A percentile compares a stretch with the other conserved stretches of the same genome.
Conservation (phyloP, 331 rosid species). For the Malus hybrid region DNA sequence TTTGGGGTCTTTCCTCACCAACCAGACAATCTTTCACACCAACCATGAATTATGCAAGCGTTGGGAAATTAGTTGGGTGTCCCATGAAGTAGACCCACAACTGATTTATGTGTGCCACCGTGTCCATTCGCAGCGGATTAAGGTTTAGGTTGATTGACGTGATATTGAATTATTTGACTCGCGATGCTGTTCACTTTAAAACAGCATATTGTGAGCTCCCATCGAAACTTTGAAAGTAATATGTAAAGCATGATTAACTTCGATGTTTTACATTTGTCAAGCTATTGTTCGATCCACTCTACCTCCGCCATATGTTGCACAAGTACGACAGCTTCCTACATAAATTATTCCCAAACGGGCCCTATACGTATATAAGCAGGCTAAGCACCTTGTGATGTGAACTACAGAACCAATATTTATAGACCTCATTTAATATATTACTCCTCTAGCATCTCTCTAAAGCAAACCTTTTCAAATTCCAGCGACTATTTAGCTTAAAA, state of each 20-base stretch:
- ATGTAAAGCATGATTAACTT: too few species aligned
- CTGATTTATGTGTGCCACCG: background rate
- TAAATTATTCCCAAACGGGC: too few species aligned
- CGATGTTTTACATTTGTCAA: too few species aligned
- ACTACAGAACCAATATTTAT: background rate
- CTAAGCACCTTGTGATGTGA: background rate
- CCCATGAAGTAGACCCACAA: background rate
- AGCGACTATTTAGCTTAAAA: background rate
- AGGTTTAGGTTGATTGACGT: background rate
- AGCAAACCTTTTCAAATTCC: slow-evolving; percentile 2
- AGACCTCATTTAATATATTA: too few species aligned
- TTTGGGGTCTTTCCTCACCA: slow-evolving; percentile 16
- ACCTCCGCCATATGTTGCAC: too few species aligned
- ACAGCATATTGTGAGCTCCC: too few species aligned
- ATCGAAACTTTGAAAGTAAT: too few species aligned
- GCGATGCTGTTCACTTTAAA: background rate
- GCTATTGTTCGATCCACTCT: too few species aligned
- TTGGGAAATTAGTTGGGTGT: background rate
- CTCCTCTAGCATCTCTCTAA: background rate
- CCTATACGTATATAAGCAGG: too few species aligned
- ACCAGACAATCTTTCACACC: slow-evolving; percentile 14
- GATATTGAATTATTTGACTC: background rate
- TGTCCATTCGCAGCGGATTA: background rate
- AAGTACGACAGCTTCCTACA: too few species aligned
- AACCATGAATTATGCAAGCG: slow-evolving; percentile 6